These are phyloP conservation scores for Cucurbitaria berberidis DNA, from an alignment of 2,329 filamentous ascomycete genomes.

Conservation along the genomic window DNA sequence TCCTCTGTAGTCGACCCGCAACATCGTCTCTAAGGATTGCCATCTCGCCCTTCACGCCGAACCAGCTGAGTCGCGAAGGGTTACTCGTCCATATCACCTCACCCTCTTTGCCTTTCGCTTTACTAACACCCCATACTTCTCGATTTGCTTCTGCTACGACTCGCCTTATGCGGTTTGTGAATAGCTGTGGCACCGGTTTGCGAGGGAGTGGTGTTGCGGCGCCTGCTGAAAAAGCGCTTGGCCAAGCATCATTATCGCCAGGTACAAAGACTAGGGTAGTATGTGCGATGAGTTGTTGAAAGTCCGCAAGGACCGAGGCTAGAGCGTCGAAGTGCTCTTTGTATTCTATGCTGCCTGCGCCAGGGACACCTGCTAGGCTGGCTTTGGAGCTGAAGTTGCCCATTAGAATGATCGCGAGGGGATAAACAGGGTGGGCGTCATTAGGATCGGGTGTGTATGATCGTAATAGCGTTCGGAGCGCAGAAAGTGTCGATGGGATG, in stretches of 20 bases:
- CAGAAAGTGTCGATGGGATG: slow-evolving; percentile 78
- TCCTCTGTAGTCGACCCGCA: slow-evolving; percentile 76
- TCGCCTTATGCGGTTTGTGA: slow-evolving; percentile 84
- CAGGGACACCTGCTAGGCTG: slow-evolving; percentile 67
- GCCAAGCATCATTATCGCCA: slow-evolving; percentile 97
- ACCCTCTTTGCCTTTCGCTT: slow-evolving; percentile 61
- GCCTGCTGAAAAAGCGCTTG: slow-evolving; percentile 80
- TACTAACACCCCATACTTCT: slow-evolving; percentile 61
- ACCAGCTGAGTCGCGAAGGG: slow-evolving; percentile 79
- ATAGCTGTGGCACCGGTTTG: slow-evolving; percentile 80
- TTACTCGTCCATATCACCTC: slow-evolving; percentile 90
- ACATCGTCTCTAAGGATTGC: slow-evolving; percentile 88
- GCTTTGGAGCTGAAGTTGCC: slow-evolving; percentile 78
- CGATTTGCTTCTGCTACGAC: slow-evolving; percentile 80
- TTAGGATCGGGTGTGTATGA: slow-evolving; percentile 65
- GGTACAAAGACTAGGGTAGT: slow-evolving; percentile 92
- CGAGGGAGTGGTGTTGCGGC: slow-evolving; percentile 73
- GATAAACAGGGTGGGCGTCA: slow-evolving; percentile 66
- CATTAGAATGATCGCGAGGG: slow-evolving; percentile 80
- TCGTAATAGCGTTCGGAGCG: slow-evolving; percentile 77
- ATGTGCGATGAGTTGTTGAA: slow-evolving; percentile 76
- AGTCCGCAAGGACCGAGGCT: slow-evolving; percentile 81
- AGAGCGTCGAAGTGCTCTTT: slow-evolving; percentile 95
- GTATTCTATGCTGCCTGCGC: slow-evolving; percentile 87
- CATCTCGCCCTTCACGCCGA: slow-evolving; percentile 87